These are phyloP conservation scores for Colletotrichum spinosum DNA, from an alignment of 2,329 filamentous ascomycete genomes.

Conservation along the genomic window DNA sequence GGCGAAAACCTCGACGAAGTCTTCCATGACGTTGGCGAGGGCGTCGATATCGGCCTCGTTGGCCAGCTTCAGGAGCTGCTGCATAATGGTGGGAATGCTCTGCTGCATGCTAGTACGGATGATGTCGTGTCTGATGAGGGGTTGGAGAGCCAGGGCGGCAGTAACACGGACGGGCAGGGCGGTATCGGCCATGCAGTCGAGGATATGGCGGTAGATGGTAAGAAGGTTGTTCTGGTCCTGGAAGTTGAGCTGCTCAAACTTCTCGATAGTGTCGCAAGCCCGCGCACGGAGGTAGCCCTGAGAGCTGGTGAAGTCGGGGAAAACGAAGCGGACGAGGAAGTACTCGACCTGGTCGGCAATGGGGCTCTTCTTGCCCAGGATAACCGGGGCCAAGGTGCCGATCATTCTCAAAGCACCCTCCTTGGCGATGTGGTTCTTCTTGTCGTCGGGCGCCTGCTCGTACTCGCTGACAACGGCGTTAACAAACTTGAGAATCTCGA, in stretches of 20 bases:
- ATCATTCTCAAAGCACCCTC: slow-evolving; percentile 98
- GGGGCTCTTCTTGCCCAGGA: slow-evolving; percentile 97
- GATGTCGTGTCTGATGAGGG: slow-evolving; percentile 93
- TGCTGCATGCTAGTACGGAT: slow-evolving; percentile 97
- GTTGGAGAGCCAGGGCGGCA: slow-evolving; percentile 92
- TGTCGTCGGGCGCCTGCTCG: slow-evolving; percentile 82
- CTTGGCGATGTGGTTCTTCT: slow-evolving; percentile 95
- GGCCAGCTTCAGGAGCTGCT: slow-evolving; percentile 94
- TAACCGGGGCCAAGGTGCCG: slow-evolving; percentile 91
- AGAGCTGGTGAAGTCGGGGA: slow-evolving; percentile 94
- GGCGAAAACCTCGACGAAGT: slow-evolving; percentile 99
- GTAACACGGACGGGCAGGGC: slow-evolving; percentile 94
- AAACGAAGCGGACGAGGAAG: slow-evolving; percentile 97
- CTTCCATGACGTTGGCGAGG: slow-evolving; percentile 98
- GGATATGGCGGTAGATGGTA: slow-evolving; percentile 94
- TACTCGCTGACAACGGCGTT: slow-evolving; percentile 96
- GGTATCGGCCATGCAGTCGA: slow-evolving; percentile 96
- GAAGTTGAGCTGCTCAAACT: slow-evolving; percentile 97
- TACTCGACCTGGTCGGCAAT: slow-evolving; percentile 98
- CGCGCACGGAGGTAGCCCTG: slow-evolving; percentile 94
- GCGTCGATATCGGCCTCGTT: slow-evolving; percentile 99
- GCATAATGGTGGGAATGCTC: slow-evolving; percentile 99
- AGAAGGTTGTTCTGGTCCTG: slow-evolving; percentile 96
- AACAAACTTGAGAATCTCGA: slow-evolving; percentile 93
- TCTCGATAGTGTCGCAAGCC: slow-evolving; percentile 97